Base-by-base conservation (phyloP, 2,329 filamentous ascomycete genomes). In the Aspergillus piperis region DNA sequence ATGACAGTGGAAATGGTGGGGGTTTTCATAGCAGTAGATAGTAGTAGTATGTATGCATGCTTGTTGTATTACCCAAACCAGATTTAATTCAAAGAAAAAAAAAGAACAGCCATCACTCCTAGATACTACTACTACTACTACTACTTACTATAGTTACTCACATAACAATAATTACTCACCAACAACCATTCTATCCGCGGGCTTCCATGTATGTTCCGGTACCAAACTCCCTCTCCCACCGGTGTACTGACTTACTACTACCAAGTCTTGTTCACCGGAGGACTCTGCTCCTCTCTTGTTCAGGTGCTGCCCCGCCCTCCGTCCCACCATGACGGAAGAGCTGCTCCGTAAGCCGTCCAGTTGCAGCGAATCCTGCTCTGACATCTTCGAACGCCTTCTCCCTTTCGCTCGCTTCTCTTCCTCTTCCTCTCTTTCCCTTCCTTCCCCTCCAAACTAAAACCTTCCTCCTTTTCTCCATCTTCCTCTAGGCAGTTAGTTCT, bases 311-410 rank as follows among this genome's bases (percentile, higher is more conserved):
- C 68, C 66, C 67, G 65, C 67, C 64, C 51, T 68, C 68, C 61
- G 64, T 67, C 65, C 65, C 65, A 67, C 65, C 71, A 70, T 75
- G 73, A 75, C 73, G 72, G 73, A 74, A 72, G 66, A 36, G 56
- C 71, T 70, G 70, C 70, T 73, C 72, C 71, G 72, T 74, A 69
- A 73, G 67, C 70, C 67, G 57, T 60, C 51, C 54, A 58, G 36
- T 54, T 55, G 38, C 57, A 55, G 11, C 39, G 38, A 60, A 61
- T 63, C 61, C 59, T 58, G 61, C 54, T 57, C 53, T 50, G 62
- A 60, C 62, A 63, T 65, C 63, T 56, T 64, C 62, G 39, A 63
- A 59, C 60, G 57, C 66, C 62, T 64, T 60, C 65, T 68, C 67
- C 66, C 62, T 66, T 64, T 68, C 66, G 60, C 69, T 62, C 42